These are phyloP conservation scores for Diaporthe batatas DNA, from an alignment of 2,329 filamentous ascomycete species.

Conservation along the genomic window DNA sequence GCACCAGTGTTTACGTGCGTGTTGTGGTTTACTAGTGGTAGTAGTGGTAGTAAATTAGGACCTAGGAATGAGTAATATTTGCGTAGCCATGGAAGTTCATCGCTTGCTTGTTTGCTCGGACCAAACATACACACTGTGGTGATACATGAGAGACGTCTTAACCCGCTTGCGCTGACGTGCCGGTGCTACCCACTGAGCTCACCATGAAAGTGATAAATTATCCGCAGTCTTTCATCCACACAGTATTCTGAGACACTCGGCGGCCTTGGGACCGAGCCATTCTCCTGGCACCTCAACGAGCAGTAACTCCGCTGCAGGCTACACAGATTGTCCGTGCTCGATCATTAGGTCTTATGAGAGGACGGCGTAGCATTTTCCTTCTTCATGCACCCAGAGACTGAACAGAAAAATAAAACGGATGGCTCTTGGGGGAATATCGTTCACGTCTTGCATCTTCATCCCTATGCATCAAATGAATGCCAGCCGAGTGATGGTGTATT, in stretches of 20 bases:
- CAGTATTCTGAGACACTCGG: conserved; percentile 3
- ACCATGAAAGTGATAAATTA: neutral
- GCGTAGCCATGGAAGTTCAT: neutral
- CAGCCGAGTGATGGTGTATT: neutral
- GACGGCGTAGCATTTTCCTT: neutral
- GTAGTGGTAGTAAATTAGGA: neutral
- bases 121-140: neutral
- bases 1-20: too few species aligned
- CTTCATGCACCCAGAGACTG: neutral
- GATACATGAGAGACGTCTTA: neutral
- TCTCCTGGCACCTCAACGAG: neutral
- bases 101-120: neutral
- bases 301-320: neutral
- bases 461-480: neutral
- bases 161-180: neutral
- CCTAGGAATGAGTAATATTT: conserved; percentile 1
- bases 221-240: neutral
- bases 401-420: neutral
- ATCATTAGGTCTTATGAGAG: neutral
- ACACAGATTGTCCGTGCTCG: neutral
- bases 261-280: neutral
- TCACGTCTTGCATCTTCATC: neutral
- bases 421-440: neutral
- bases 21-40: neutral
- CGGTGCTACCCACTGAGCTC: neutral